Conservation (phyloP, 2,329 filamentous ascomycete genomes). For the Aspergillus pseudoglaucus region DNA sequence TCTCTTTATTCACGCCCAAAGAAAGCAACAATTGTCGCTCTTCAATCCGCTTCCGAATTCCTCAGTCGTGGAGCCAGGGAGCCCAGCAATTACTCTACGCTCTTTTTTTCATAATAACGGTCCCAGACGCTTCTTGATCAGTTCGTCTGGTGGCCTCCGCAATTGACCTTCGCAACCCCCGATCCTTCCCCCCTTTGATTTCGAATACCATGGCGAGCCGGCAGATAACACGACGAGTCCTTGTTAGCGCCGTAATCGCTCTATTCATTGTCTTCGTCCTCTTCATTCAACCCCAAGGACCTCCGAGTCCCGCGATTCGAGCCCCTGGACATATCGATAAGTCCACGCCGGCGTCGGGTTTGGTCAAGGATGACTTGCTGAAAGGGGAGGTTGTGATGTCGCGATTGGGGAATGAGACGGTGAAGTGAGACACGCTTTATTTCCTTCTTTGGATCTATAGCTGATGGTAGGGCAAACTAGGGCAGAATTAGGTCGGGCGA, state of each 20-base stretch:
- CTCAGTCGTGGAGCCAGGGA: no score
- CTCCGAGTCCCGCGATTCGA: slow-evolving; percentile 32
- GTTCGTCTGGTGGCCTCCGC: neutral
- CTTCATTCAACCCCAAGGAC: slow-evolving; percentile 32
- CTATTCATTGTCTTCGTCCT: slow-evolving; percentile 33
- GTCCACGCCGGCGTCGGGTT: slow-evolving; percentile 13
- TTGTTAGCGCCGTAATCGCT: slow-evolving; percentile 25
- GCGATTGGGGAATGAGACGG: slow-evolving; percentile 43
- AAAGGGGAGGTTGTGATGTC: slow-evolving; percentile 42
- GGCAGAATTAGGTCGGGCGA: slow-evolving; percentile 58
- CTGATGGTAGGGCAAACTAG: slow-evolving; percentile 23
- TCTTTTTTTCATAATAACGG: neutral
- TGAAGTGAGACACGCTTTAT: slow-evolving; percentile 31
- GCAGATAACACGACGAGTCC: slow-evolving; percentile 31
- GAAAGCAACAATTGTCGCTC: no score
- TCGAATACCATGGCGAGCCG: slow-evolving; percentile 27
- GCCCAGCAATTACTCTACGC: no score
- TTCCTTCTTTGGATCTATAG: slow-evolving; percentile 3
- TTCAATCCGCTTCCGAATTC: no score
- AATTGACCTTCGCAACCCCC: neutral
- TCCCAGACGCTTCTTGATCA: neutral
- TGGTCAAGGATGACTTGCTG: slow-evolving; percentile 30
- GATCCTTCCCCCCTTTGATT: neutral
- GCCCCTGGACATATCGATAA: slow-evolving; percentile 36
- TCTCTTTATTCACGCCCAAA: no score